A percentile compares a stretch with the other conserved stretches of the same genome.
Evolutionary conservation across 768 basidiomycete genomes (phyloP).

Genomic region (Serendipita sp.): DNA sequence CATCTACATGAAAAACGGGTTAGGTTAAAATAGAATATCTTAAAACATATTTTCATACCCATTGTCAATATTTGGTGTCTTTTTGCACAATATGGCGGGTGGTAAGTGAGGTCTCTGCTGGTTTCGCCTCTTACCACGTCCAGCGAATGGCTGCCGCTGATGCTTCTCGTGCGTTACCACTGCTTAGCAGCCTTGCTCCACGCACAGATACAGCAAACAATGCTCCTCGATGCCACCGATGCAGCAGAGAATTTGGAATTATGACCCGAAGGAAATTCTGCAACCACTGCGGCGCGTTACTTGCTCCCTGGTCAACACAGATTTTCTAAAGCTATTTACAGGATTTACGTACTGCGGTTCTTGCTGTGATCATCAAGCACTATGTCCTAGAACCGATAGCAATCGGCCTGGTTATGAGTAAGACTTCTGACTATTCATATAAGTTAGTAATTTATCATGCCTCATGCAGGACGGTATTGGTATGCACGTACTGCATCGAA

Average conservation of each 20-base stretch:
- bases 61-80: neutral
- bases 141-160: neutral
- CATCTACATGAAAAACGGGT: neutral
- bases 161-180: constrained; percentile 34
- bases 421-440: neutral
- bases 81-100: neutral
- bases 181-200: constrained; percentile 53
- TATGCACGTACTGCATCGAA: constrained; percentile 64
- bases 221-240: constrained; percentile 23
- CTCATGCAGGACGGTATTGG: constrained; percentile 23
- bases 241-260: constrained; percentile 56
- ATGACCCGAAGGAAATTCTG: constrained; percentile 49
- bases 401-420: constrained; percentile 38
- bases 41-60: neutral
- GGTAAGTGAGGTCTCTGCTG: neutral
- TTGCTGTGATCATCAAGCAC: constrained; percentile 60
- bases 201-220: constrained; percentile 13
- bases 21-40: neutral
- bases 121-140: neutral
- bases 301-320: neutral
- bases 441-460: neutral
- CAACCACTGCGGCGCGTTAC: constrained; percentile 53
- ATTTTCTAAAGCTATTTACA: constrained; percentile 17
- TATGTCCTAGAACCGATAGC: constrained; percentile 45
- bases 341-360: constrained; percentile 57